Conservation (phyloP, 2,329 filamentous ascomycete genomes). For the Calonectria honghensis region DNA sequence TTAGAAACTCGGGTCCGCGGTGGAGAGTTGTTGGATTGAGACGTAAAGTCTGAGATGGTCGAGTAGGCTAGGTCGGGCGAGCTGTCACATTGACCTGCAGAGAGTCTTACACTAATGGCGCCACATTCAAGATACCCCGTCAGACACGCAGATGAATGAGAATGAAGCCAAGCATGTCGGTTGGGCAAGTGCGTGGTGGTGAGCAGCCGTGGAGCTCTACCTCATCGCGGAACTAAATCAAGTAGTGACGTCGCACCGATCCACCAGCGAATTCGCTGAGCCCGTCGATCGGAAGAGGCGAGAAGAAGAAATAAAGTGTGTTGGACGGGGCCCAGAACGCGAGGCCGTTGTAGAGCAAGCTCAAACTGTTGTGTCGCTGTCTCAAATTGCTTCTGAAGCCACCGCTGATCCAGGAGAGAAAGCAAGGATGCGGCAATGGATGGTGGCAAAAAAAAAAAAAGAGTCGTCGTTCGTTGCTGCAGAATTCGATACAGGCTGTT, state of each 20-base stretch:
- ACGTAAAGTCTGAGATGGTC: background rate
- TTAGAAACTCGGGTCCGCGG: background rate
- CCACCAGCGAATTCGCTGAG: background rate
- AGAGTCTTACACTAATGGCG: background rate
- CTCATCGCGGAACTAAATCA: constrained; percentile 17
- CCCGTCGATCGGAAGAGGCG: background rate
- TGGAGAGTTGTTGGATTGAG: constrained; percentile 5
- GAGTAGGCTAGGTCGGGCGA: constrained; percentile 9
- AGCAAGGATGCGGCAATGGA: constrained; percentile 20
- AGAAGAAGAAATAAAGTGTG: constrained; percentile 11
- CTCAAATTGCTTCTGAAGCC: constrained; percentile 36
- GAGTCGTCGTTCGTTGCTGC: constrained; percentile 18
- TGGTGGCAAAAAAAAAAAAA: constrained; percentile 4
- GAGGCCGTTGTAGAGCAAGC: constrained; percentile 23
- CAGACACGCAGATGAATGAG: constrained; percentile 21
- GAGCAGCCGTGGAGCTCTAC: constrained; percentile 23
- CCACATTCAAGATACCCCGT: constrained; percentile 3
- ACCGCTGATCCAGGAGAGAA: constrained; percentile 33
- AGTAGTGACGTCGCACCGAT: constrained; percentile 3
- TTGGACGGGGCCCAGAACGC: constrained; percentile 25
- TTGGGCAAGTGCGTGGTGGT: background rate
- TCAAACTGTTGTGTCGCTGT: constrained; percentile 16
- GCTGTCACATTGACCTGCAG: constrained; percentile 28
- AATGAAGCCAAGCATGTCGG: constrained; percentile 31
- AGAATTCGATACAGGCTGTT: constrained; percentile 9